phyloP scores from a whole-genome alignment of 116 monocot species.

The Dioscorea cayenensis region DNA sequence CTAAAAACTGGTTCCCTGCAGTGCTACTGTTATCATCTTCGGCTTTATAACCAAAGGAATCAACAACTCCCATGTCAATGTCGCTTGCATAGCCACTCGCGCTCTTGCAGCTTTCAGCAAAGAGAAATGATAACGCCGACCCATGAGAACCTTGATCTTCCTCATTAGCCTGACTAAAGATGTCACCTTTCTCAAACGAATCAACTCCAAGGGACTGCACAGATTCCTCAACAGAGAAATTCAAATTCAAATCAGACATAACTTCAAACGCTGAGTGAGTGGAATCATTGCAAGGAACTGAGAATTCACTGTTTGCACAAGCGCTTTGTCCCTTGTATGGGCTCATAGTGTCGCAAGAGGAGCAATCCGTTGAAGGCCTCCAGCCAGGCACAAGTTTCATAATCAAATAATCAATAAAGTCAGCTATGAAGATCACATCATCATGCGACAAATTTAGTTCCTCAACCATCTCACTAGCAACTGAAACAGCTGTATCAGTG shows the following conservation, averaged over 20 bases:
- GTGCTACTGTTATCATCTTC: neutral
- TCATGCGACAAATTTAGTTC: constrained; percentile 34
- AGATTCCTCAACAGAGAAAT: constrained; percentile 5
- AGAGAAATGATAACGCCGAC: constrained; percentile 24
- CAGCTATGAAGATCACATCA: constrained; percentile 56
- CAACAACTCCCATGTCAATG: constrained; percentile 18
- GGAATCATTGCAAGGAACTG: neutral
- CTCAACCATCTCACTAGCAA: constrained; percentile 59
- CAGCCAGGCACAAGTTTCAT: constrained; percentile 42
- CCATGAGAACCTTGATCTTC: constrained; percentile 29
- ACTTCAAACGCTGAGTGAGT: constrained; percentile 1
- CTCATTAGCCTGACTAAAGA: constrained; percentile 3
- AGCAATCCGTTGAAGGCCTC: constrained; percentile 22
- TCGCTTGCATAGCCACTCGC: constrained; percentile 29
- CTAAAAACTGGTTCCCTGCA: neutral
- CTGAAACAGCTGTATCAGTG: constrained; percentile 47
- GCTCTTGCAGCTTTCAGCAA: constrained; percentile 31
- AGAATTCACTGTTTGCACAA: neutral
- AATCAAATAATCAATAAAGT: constrained; percentile 57
- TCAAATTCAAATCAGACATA: constrained; percentile 5
- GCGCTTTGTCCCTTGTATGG: constrained; percentile 5
- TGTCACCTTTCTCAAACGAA: constrained; percentile 10
- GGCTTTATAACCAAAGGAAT: constrained; percentile 10
- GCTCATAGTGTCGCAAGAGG: constrained; percentile 18
- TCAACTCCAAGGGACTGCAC: constrained; percentile 3